Percentiles rank a stretch among this genome's conserved stretches.
Evolutionary conservation across 2,329 filamentous ascomycete genomes (phyloP).

Genomic region (Cercospora nicotianae): DNA sequence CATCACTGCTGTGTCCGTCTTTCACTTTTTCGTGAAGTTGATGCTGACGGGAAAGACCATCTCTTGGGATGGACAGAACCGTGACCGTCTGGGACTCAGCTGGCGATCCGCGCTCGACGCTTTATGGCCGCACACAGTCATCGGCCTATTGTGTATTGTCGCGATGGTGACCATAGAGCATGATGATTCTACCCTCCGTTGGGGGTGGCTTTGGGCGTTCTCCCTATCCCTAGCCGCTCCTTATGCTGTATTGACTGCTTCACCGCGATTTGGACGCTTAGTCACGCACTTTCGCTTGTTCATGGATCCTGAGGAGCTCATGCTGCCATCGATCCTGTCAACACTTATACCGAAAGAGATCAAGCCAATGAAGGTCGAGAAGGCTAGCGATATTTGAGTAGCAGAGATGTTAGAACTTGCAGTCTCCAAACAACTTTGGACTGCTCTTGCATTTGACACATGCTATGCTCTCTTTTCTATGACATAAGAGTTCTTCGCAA

Average conservation of each 20-base stretch:
- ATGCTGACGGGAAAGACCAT: neutral
- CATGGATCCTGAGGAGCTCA: neutral
- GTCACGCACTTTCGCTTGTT: neutral
- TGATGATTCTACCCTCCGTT: neutral
- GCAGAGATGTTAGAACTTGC: neutral
- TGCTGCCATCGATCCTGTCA: neutral
- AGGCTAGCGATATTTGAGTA: neutral
- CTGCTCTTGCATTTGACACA: neutral
- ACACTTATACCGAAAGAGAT: neutral
- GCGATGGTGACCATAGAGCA: neutral
- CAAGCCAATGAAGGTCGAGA: neutral
- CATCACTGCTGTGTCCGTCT: neutral
- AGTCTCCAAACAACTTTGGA: rapidly evolving
- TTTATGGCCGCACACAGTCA: neutral
- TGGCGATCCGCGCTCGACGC: neutral
- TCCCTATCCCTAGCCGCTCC: neutral
- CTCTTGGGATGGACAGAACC: neutral
- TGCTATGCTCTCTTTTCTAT: no score
- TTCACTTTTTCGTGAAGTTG: neutral
- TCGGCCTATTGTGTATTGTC: neutral
- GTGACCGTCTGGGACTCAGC: neutral
- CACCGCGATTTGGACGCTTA: neutral
- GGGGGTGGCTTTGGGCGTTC: neutral
- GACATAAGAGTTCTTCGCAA: no score
- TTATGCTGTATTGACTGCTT: neutral